Evolutionary conservation across 179 eudicot species (phyloP).

Genomic region (Silene coronaria): DNA sequence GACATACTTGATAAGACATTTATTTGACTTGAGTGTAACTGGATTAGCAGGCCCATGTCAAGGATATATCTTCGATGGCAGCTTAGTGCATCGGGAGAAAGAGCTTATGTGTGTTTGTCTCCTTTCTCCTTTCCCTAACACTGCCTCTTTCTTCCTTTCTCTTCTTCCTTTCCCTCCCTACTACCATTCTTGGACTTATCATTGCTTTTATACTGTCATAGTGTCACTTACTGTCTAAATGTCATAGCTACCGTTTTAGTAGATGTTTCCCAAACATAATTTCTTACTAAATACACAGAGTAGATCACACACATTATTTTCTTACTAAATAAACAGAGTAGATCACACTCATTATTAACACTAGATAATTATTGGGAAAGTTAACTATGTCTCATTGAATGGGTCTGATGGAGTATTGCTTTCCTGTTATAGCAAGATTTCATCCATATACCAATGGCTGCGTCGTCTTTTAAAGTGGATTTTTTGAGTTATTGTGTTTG

Average conservation of each 20-base stretch:
- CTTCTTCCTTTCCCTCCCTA: constrained; percentile 53
- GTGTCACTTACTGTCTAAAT: not conserved
- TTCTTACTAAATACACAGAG: not conserved
- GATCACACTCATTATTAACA: constrained; percentile 1
- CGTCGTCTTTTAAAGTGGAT: not conserved
- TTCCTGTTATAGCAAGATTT: not conserved
- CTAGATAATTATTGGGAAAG: not conserved
- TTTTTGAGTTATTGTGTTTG: not conserved
- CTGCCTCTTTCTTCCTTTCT: constrained; percentile 80
- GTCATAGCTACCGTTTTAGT: not conserved
- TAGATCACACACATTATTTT: not conserved
- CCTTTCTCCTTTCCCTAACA: constrained; percentile 96
- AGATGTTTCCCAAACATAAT: not conserved
- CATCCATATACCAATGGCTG: not conserved
- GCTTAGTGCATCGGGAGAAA: constrained; percentile 98
- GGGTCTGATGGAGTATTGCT: not conserved
- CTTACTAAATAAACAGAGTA: not conserved
- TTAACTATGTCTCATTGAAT: not conserved
- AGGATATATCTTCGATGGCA: constrained; percentile 99
- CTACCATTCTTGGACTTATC: constrained; percentile 17
- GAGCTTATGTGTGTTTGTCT: constrained; percentile 99
- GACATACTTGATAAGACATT: constrained; percentile 50
- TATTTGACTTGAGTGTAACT: constrained; percentile 83
- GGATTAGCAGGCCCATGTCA: constrained; percentile 97
- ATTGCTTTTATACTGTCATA: constrained; percentile 7